Base-by-base conservation (phyloP, 139 green algal species). In the Edaphochlamys debaryana region DNA sequence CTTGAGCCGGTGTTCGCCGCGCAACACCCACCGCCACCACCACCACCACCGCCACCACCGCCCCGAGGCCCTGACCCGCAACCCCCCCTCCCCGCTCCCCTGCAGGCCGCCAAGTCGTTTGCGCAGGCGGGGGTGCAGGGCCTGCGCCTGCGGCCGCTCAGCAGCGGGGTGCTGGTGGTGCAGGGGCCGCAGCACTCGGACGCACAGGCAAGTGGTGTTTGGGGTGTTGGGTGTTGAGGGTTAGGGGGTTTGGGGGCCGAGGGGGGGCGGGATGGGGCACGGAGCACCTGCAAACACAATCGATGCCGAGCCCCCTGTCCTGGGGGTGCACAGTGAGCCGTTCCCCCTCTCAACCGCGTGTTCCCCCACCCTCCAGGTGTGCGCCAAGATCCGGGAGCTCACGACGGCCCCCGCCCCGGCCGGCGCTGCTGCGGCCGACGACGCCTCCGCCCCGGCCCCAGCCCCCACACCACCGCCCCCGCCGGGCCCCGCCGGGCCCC, bases 131-230 rank as follows among this genome's bases (percentile, higher is more conserved):
- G 82, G 23, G 66, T 90, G 5, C 73, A 77, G 20, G 76, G 62
- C 17, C 63, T 94, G 42, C 52, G 41, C 27, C 50, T 96, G 68
- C 83, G 84, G 8, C 41, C 79, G 8, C 96, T 97, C 32, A 82
- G 86, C 23, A 93, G 87, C 36, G 95, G 95, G 4, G 90, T 96
- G 36, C 78, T 93, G 32, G 94, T 96, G 22, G 85, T 98, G 19
- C 92, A 96, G 78, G 85, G 88, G 27, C 68, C 67, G 15, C 81
- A 73, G 20, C 92, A 93, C 77, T 92, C 67, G 73, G 93, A 96
- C 56, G 88, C 93, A 22, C 64, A 90, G 79, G 87, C n/a, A n/a
- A n/a, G n/a, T n/a, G n/a, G n/a, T n/a, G n/a, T n/a, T n/a, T n/a
- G n/a, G n/a, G n/a, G n/a, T n/a, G n/a, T n/a, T n/a, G n/a, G n/a